Conservation (phyloP, 345 rosid genomes). For the Brassica nigra region DNA sequence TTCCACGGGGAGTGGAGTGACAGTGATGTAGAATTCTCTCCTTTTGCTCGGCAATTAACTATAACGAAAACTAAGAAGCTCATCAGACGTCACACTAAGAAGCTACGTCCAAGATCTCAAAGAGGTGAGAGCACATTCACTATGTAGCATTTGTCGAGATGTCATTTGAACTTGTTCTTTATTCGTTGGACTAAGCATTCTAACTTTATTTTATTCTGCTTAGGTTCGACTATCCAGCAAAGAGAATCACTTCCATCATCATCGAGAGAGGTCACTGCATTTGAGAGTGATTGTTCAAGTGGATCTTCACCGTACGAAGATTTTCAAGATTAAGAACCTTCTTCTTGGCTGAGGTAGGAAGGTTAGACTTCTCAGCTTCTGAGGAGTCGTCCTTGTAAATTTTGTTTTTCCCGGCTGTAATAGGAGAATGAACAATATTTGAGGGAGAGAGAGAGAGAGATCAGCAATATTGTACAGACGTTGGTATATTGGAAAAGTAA, state of each 20-base stretch:
- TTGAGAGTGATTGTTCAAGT: constrained; percentile 75
- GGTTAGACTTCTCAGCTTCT: constrained; percentile 2
- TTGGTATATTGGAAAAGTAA: constrained; percentile 34
- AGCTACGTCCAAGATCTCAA: constrained; percentile 73
- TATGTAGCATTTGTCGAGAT: neutral
- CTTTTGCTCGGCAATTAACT: constrained; percentile 88
- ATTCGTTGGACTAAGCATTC: neutral
- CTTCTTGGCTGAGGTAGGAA: constrained; percentile 22
- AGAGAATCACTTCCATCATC: constrained; percentile 80
- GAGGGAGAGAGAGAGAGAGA: neutral
- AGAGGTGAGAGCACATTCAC: constrained; percentile 54
- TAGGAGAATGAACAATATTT: constrained; percentile 8
- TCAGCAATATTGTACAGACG: constrained; percentile 34
- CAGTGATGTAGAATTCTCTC: constrained; percentile 81
- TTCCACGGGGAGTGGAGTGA: constrained; percentile 94
- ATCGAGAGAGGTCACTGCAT: constrained; percentile 67
- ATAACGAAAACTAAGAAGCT: constrained; percentile 88
- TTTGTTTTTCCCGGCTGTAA: constrained; percentile 17
- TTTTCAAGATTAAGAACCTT: constrained; percentile 48
- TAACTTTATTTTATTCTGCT: neutral
- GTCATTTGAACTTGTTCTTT: neutral
- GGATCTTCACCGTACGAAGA: constrained; percentile 91
- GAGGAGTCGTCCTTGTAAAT: constrained; percentile 35
- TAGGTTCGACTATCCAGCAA: constrained; percentile 82
- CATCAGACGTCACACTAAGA: constrained; percentile 85